These are phyloP conservation scores for Zygosaccharomyces pseudobailii DNA, from an alignment of 1,139 yeast genomes.

Conservation along the genomic window DNA sequence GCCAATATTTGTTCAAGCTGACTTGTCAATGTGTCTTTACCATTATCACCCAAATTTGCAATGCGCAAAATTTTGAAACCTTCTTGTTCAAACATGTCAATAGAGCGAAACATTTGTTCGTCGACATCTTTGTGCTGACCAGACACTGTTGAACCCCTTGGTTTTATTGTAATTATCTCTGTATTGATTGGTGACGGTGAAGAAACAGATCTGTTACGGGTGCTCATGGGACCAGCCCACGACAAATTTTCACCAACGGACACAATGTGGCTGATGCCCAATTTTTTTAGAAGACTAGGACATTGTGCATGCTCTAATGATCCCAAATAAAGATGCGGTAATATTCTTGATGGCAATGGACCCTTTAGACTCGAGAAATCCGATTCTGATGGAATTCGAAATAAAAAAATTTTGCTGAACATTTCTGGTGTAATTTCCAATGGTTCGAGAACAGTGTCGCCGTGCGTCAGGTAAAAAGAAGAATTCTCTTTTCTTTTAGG, in stretches of 20 bases:
- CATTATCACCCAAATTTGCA: slow-evolving; percentile 46
- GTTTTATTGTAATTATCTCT: background rate
- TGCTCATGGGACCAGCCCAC: slow-evolving; percentile 40
- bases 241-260: slow-evolving; percentile 83
- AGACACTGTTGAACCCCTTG: slow-evolving; percentile 4
- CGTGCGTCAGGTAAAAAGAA: background rate
- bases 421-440: slow-evolving; percentile 30
- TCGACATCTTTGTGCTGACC: background rate
- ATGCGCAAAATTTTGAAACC: slow-evolving; percentile 38
- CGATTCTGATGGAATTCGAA: slow-evolving; percentile 23
- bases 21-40: slow-evolving; percentile 44
- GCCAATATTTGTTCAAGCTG: slow-evolving; percentile 41
- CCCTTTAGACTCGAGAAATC: slow-evolving; percentile 34
- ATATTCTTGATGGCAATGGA: slow-evolving; percentile 48
- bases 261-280: slow-evolving; percentile 71
- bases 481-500: slow-evolving; percentile 20
- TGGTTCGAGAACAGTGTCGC: slow-evolving; percentile 8
- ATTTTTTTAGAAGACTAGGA: slow-evolving; percentile 52
- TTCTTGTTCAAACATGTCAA: slow-evolving; percentile 26
- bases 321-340: slow-evolving; percentile 84
- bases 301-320: slow-evolving; percentile 78
- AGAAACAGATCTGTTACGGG: slow-evolving; percentile 19
- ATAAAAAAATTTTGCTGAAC: slow-evolving; percentile 33
- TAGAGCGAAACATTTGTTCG: slow-evolving; percentile 3
- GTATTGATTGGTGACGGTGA: slow-evolving; percentile 17